Evolutionary conservation across 2,329 filamentous ascomycete genomes (phyloP), one percentile per base, ranked within the genome.

Genomic region (Phialophora verrucosa): DNA sequence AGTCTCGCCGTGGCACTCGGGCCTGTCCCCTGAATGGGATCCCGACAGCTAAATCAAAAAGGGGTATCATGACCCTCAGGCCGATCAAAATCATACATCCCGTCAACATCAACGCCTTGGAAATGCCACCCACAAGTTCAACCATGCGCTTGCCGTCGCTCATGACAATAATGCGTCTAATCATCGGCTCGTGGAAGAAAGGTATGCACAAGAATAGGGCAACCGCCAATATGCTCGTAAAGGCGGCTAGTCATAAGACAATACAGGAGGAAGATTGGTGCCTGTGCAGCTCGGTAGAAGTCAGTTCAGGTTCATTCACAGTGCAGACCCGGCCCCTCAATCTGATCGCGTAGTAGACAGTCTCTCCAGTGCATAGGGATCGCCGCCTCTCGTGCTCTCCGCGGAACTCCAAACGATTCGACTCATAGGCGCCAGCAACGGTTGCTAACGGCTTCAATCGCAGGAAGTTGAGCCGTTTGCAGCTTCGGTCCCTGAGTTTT

Each of bases 91-190:
- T 27, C 53, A 69, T 59, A 38, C 63, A 68, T 35, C 83, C 98
- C 59, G 87, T 88, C 72, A 85, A 88, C 62, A 79, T 88, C 64
- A 85, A 87, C 75, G 85, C 85, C 11, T 87, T 87, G 72, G 80
- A 81, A 53, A 78, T 87, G 1, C 87, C 89, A 23, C 82, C 85
- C 59, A 88, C 88, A 56, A 20, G 38, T 44, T 38, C 67, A 47
- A 53, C 53, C 25, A 20, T 38, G 32, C 60, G 54, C 31, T 60
- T 58, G 57, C 65, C 53, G 49, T 59, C 58, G 63, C 56, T 59
- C 35, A 66, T 65, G 53, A 66, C 35, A 47, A 17, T 29, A 29
- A 57, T 47, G 38, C 12, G 47, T 59, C 59, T 63, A 68, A 68
- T 49, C 29, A 29, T 38, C 25, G 32, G 64, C 35, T 59, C 57